Base-by-base conservation (phyloP, 78 protist species). In the Mastigamoeba balamuthi region DNA sequence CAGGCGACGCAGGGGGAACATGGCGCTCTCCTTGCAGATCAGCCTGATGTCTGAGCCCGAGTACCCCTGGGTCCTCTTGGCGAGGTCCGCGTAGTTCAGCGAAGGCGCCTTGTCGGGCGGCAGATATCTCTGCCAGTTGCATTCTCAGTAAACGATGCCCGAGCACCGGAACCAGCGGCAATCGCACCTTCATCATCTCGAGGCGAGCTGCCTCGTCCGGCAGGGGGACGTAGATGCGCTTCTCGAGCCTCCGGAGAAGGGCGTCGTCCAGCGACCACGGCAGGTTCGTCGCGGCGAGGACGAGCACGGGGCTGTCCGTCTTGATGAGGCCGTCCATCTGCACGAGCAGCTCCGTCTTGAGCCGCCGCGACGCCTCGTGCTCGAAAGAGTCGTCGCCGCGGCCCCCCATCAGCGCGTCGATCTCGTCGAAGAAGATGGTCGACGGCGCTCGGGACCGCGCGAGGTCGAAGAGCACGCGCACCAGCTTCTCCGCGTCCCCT, bases 401-500 rank as follows among this genome's bases (percentile, higher is more conserved):
- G 73, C 37, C 35, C 6, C 76, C 0, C 90, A 89, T 72, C 38
- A 94, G 33, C 25, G 92, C 6, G 75, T 92, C 96, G 36, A 92
- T 52, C 70, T 92, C 96, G 71, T 92, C 96, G 52, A 92, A 38
- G 77, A 92, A 92, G 58, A 92, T 76, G 53, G 88, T 84, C 28
- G 88, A 75, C 6, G 94, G 94, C 4, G 89, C 69, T 63, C 81
- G 82, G 53, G 66, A 53, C 48, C 87, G 38, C 35, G 93, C 93
- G 35, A 78, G 44, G 7, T 78, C 89, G 41, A 89, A 89, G 28
- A 89, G 87, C 2, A 27, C 17, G 27, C 86, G 77, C 35, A 92
- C 87, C 25, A 92, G 86, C 66, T 91, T 91, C 76, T 95, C 98
- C n/a, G 95, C 83, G 42, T 95, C 98, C 27, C 98, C 98, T 36